phyloP scores from a whole-genome alignment of 345 rosid genomes.

The Dipteronia sinensis region DNA sequence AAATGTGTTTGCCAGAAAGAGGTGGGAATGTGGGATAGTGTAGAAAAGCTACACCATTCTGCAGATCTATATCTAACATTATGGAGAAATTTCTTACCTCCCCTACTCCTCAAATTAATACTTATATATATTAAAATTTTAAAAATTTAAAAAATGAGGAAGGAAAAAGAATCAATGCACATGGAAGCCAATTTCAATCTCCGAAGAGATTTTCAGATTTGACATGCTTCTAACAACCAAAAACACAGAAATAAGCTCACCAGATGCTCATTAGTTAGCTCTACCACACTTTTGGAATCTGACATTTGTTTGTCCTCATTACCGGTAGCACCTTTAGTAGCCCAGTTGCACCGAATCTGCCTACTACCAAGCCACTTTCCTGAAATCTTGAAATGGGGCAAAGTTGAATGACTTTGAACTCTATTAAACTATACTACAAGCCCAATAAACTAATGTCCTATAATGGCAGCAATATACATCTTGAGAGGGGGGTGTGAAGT shows the following conservation, averaged over 20 bases:
- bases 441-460: no score
- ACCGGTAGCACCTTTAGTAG: conserved; percentile 73
- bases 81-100: not conserved
- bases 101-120: not conserved
- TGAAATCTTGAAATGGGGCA: conserved; percentile 19
- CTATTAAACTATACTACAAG: not conserved
- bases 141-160: not conserved
- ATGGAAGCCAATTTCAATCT: not conserved
- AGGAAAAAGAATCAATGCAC: not conserved
- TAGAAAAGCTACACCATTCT: no score
- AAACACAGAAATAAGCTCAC: conserved; percentile 37
- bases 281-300: conserved; percentile 77
- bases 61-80: not conserved
- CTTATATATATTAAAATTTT: not conserved
- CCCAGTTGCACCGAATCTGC: conserved; percentile 97
- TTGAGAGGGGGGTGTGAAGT: not conserved
- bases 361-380: conserved; percentile 95
- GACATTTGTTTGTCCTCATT: conserved; percentile 73
- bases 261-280: conserved; percentile 79
- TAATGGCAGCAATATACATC: not conserved
- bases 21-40: not conserved
- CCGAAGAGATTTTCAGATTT: conserved; percentile 2
- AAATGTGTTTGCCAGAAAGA: not conserved
- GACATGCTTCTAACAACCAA: not conserved
- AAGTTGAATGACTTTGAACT: conserved; percentile 1